These are phyloP conservation scores for Cladorrhinum sp. DNA, from an alignment of 2,329 filamentous ascomycete species.

Conservation along the genomic window DNA sequence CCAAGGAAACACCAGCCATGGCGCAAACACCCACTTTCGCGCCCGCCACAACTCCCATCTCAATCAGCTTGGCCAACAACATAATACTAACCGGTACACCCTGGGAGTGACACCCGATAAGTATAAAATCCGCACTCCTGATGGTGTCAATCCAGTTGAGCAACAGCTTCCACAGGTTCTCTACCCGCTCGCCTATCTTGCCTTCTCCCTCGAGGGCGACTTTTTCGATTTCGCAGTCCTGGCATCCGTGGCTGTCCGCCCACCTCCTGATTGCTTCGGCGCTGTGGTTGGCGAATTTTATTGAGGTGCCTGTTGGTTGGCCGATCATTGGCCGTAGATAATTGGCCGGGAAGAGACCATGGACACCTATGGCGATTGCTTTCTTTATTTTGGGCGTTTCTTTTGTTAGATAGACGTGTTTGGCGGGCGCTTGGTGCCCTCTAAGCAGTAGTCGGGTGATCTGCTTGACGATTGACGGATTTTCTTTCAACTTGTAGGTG, in stretches of 20 bases:
- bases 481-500: constrained; percentile 65
- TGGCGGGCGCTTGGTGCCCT: constrained; percentile 54
- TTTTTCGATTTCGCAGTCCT: constrained; percentile 82
- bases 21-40: constrained; percentile 82
- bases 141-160: constrained; percentile 94
- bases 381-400: constrained; percentile 72
- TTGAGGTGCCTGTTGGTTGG: constrained; percentile 91
- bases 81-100: constrained; percentile 92
- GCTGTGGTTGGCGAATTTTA: constrained; percentile 85
- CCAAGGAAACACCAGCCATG: constrained; percentile 87
- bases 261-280: constrained; percentile 81
- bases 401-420: constrained; percentile 69
- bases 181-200: constrained; percentile 82
- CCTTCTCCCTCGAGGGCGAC: constrained; percentile 94
- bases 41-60: constrained; percentile 76
- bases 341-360: constrained; percentile 87
- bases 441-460: constrained; percentile 57
- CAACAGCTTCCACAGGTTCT: constrained; percentile 89
- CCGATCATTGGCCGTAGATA: constrained; percentile 88
- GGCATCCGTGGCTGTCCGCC: constrained; percentile 69
- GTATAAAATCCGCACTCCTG: constrained; percentile 78
- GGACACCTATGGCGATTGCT: constrained; percentile 88
- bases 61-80: constrained; percentile 87
- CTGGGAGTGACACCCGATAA: constrained; percentile 93
- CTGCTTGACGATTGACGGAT: constrained; percentile 68